phyloP scores from a whole-genome alignment of 2,329 filamentous ascomycete genomes.

The Xylaria polymorpha region DNA sequence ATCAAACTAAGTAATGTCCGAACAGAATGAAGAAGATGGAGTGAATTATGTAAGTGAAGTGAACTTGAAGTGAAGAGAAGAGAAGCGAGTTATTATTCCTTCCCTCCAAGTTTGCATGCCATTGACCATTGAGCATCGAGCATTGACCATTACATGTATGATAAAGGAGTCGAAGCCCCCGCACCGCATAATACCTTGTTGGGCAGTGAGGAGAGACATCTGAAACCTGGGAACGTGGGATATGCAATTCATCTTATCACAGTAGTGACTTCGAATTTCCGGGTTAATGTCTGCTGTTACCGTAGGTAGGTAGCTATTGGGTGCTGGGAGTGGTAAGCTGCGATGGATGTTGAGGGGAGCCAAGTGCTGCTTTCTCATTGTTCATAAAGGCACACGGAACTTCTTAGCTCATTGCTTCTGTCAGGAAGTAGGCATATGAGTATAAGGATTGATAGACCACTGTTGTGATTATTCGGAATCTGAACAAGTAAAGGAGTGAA shows the following conservation, averaged over 20 bases:
- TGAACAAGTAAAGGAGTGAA: not conserved
- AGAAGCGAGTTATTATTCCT: constrained; percentile 1
- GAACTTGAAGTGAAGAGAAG: not conserved
- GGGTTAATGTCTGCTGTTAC: not conserved
- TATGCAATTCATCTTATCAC: not conserved
- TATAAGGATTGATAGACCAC: too few relatives aligned
- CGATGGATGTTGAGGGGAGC: too few relatives aligned
- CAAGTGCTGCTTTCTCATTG: too few relatives aligned
- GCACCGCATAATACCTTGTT: not conserved
- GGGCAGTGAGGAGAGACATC: constrained; percentile 2
- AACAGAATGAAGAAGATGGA: not conserved
- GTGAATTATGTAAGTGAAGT: not conserved
- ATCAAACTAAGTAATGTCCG: not conserved
- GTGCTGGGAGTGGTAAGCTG: not conserved
- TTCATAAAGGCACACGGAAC: too few relatives aligned
- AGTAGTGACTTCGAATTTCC: not conserved
- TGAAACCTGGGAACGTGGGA: constrained; percentile 10
- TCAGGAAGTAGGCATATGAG: too few relatives aligned
- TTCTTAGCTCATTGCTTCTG: too few relatives aligned
- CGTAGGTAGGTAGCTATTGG: too few relatives aligned
- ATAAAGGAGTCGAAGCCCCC: constrained; percentile 2
- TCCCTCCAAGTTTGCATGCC: not conserved
- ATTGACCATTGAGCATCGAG: not conserved
- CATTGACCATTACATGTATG: too few relatives aligned
- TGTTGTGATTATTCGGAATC: not conserved